These are phyloP conservation scores for Populus hybrid DNA, from an alignment of 441 rosid genomes.

Conservation along the genomic window DNA sequence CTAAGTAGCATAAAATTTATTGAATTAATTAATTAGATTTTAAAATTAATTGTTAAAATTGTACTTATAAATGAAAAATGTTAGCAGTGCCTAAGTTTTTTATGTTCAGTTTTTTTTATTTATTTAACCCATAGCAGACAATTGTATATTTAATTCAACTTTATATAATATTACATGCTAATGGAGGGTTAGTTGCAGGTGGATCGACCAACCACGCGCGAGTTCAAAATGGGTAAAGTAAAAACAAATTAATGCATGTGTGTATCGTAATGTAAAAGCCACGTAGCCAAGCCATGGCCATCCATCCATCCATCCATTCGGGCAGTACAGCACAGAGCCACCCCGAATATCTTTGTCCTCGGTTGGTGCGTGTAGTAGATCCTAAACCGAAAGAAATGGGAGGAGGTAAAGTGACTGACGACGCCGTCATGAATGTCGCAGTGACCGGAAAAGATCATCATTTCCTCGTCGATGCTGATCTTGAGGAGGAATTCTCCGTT, in stretches of 20 bases:
- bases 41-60: too few relatives aligned
- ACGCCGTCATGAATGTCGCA: not conserved
- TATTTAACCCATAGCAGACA: too few relatives aligned
- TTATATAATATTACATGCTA: not conserved
- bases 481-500: conserved; percentile 40
- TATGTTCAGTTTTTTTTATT: too few relatives aligned
- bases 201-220: not conserved
- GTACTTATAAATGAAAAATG: too few relatives aligned
- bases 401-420: not conserved
- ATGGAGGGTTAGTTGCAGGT: not conserved
- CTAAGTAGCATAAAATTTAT: too few relatives aligned
- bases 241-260: not conserved
- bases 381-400: not conserved
- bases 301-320: not conserved
- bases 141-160: not conserved
- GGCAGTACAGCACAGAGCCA: not conserved
- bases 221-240: not conserved
- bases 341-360: not conserved
- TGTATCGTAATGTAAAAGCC: not conserved
- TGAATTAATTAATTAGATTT: too few relatives aligned
- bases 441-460: not conserved
- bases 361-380: not conserved
- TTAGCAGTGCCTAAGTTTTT: too few relatives aligned
- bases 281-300: not conserved
- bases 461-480: conserved; percentile 5